phyloP scores from a whole-genome alignment of 495 filamentous ascomycete species.

The Neurospora cerealis region DNA sequence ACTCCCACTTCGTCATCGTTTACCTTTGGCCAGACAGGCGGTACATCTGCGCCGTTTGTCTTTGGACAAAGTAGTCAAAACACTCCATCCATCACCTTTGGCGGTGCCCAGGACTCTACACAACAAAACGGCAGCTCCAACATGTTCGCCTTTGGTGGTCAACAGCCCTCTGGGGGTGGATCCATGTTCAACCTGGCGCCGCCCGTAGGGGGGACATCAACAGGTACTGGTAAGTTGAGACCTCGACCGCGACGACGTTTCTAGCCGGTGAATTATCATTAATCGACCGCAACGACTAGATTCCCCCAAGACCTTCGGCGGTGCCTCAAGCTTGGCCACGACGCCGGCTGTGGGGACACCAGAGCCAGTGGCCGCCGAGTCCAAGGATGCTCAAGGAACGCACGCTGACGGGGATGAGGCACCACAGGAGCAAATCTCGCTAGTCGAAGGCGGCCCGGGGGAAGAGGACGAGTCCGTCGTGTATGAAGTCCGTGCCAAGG shows the following conservation, averaged over 20 bases:
- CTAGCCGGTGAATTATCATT: constrained; percentile 6
- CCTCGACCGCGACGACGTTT: neutral
- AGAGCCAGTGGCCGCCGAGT: constrained; percentile 39
- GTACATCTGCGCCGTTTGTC: constrained; percentile 14
- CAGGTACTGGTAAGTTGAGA: constrained; percentile 34
- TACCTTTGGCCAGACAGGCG: constrained; percentile 25
- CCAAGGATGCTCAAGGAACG: constrained; percentile 39
- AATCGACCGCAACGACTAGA: constrained; percentile 18
- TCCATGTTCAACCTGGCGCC: constrained; percentile 24
- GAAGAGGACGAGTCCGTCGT: constrained; percentile 62
- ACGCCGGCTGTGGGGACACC: constrained; percentile 55
- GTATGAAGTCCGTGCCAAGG: constrained; percentile 54
- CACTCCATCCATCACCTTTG: constrained; percentile 22
- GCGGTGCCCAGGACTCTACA: constrained; percentile 12
- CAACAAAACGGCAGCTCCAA: constrained; percentile 1
- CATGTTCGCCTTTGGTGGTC: constrained; percentile 18
- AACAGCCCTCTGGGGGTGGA: constrained; percentile 14
- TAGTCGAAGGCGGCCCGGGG: constrained; percentile 51
- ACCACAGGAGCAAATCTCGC: constrained; percentile 50
- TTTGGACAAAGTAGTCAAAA: constrained; percentile 13
- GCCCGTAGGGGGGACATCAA: constrained; percentile 27
- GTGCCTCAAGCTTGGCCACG: constrained; percentile 42
- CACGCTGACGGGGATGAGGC: constrained; percentile 39
- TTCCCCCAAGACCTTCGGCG: constrained; percentile 37
- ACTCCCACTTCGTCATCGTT: constrained; percentile 25